Conservation (phyloP, 805 yeast genomes). For the Starmerella vitae region DNA sequence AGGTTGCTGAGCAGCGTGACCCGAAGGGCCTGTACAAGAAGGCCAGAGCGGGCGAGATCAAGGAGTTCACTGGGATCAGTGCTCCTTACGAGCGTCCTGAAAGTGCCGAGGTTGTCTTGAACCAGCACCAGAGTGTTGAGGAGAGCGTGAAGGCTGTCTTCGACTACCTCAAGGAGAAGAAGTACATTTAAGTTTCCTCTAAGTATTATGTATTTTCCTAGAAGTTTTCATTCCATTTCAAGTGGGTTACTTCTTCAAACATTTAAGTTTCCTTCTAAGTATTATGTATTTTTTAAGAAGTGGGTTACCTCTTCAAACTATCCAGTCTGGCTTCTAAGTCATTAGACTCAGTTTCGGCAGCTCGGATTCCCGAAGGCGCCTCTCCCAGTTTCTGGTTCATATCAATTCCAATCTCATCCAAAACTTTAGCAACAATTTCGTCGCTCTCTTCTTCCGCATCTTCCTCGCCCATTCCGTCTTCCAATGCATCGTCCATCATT, state of each 20-base stretch:
- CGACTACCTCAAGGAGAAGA: slow-evolving; percentile 33
- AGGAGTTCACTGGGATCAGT: slow-evolving; percentile 88
- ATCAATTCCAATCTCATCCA: slow-evolving; percentile 93
- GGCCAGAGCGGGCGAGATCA: slow-evolving; percentile 88
- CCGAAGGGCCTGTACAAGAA: slow-evolving; percentile 95
- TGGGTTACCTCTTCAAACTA: slow-evolving; percentile 47
- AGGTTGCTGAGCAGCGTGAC: slow-evolving; percentile 91
- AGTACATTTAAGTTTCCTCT: slow-evolving; percentile 11
- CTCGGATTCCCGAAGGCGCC: slow-evolving; percentile 38
- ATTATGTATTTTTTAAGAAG: too few relatives aligned
- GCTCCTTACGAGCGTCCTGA: slow-evolving; percentile 95
- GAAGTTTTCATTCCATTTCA: too few relatives aligned
- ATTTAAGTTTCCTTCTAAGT: too few relatives aligned
- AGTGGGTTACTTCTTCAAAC: too few relatives aligned
- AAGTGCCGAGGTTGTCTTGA: slow-evolving; percentile 68
- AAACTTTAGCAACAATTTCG: slow-evolving; percentile 76
- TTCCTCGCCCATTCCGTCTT: slow-evolving; percentile 88
- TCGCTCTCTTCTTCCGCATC: slow-evolving; percentile 71
- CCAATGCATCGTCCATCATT: slow-evolving; percentile 96
- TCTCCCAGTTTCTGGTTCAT: slow-evolving; percentile 38
- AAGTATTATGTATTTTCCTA: too few relatives aligned
- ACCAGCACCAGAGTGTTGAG: slow-evolving; percentile 59
- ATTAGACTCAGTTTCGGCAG: slow-evolving; percentile 40
- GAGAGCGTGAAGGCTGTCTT: slow-evolving; percentile 64
- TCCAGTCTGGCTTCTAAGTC: slow-evolving; percentile 81